A percentile compares a stretch with the other conserved stretches of the same genome.
phyloP scores from a whole-genome alignment of 345 rosid genomes.

The Heritiera fomes region DNA sequence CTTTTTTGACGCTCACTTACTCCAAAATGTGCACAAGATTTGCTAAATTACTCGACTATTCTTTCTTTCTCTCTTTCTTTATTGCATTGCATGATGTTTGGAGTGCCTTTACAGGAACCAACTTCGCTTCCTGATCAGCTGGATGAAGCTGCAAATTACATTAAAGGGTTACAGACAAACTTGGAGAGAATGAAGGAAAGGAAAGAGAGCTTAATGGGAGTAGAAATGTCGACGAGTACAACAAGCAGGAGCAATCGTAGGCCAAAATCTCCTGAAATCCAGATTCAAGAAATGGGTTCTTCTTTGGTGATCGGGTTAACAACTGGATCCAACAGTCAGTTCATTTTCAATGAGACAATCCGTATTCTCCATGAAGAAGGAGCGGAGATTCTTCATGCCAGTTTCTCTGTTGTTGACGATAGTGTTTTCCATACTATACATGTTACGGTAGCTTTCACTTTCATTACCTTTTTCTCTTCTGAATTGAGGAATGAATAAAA shows the following conservation, averaged over 20 bases:
- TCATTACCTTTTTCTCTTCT: background rate
- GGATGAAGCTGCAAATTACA: constrained; percentile 56
- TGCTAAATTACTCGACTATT: background rate
- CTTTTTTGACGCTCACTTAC: background rate
- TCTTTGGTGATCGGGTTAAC: constrained; percentile 43
- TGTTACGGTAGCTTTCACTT: constrained; percentile 30
- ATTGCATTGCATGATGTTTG: background rate
- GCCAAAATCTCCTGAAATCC: constrained; percentile 31
- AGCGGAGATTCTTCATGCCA: constrained; percentile 44
- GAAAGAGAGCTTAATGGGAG: constrained; percentile 40
- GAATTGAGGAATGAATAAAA: too few species aligned
- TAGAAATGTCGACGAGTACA: background rate
- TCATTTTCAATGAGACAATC: constrained; percentile 40
- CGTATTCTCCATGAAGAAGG: constrained; percentile 50
- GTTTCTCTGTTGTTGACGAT: constrained; percentile 36
- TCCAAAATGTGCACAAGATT: constrained; percentile 2
- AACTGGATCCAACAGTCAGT: constrained; percentile 40
- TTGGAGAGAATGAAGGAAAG: constrained; percentile 57
- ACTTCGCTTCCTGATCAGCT: constrained; percentile 57
- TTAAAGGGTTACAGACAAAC: constrained; percentile 51
- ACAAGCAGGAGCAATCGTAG: background rate
- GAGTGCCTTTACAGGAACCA: constrained; percentile 34
- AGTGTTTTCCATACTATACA: constrained; percentile 45
- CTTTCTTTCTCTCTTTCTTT: background rate
- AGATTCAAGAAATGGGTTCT: constrained; percentile 40